A percentile compares a stretch with the other conserved stretches of the same genome.
These are phyloP conservation scores for Tephrocybe sp. DNA, from an alignment of 768 basidiomycete species.

Conservation along the genomic window DNA sequence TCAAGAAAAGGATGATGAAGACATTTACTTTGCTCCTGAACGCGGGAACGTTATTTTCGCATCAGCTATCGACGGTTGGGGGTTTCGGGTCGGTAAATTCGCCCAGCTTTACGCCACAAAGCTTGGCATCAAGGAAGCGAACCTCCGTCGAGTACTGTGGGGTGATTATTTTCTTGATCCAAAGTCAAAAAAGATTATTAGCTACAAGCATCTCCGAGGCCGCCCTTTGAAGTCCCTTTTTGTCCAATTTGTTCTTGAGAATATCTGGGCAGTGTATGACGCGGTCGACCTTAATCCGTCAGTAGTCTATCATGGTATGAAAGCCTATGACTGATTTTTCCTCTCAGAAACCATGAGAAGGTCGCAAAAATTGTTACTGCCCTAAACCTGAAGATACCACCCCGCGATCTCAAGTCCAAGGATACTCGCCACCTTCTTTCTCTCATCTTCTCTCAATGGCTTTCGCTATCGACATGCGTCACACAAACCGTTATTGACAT, in stretches of 20 bases:
- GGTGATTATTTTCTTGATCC: slow-evolving; percentile 97
- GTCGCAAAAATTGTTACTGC: slow-evolving; percentile 84
- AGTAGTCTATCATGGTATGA: slow-evolving; percentile 33
- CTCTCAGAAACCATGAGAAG: slow-evolving; percentile 80
- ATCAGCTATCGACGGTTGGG: slow-evolving; percentile 96
- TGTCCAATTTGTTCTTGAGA: slow-evolving; percentile 96
- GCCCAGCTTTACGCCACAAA: slow-evolving; percentile 90
- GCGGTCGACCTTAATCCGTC: slow-evolving; percentile 87
- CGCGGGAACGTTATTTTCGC: slow-evolving; percentile 96
- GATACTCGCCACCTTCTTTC: slow-evolving; percentile 83
- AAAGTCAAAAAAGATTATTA: slow-evolving; percentile 91
- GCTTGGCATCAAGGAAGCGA: slow-evolving; percentile 86
- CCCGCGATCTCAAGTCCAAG: slow-evolving; percentile 90
- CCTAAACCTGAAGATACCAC: slow-evolving; percentile 78
- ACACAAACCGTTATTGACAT: slow-evolving; percentile 92
- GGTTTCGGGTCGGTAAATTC: slow-evolving; percentile 92
- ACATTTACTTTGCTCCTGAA: slow-evolving; percentile 96
- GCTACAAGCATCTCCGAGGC: slow-evolving; percentile 86
- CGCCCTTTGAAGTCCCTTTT: slow-evolving; percentile 91
- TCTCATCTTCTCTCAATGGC: slow-evolving; percentile 93
- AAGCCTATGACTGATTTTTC: slow-evolving; percentile 15
- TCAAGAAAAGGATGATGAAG: slow-evolving; percentile 96
- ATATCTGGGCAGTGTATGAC: slow-evolving; percentile 97
- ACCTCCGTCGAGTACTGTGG: slow-evolving; percentile 87
- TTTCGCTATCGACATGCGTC: slow-evolving; percentile 88